Evolutionary conservation across 257 asterid genomes (phyloP), one percentile per base, ranked within the genome.

Genomic region (Leptodermis oblonga): DNA sequence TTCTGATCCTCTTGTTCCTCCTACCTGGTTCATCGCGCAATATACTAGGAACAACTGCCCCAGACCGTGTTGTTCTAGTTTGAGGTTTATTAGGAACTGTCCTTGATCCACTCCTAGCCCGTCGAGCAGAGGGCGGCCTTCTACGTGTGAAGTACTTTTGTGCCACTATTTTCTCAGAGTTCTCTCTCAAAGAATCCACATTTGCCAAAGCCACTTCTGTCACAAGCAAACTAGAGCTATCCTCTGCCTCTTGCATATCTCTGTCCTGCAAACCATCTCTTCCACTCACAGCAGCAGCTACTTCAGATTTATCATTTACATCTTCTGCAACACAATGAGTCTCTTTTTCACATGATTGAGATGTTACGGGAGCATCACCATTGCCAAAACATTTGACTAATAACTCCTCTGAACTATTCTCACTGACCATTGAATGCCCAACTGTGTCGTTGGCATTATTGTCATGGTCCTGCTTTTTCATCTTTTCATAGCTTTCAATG

Each of bases 401-500:
- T 70, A 85, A 71, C 56, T 84, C 90, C 46, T 69, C 83, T 4
- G 80, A 77, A 55, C 70, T 78, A 71, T 79, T 82, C 72, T 67
- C 85, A 42, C 69, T 73, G 74, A 69, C 77, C 69, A 67, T 54
- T 70, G 67, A 66, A 46, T 78, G 71, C 74, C 82, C 85, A 69
- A 77, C 79, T 11, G 78, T 68, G 64, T 71, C 78, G 58, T 71
- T 79, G 34, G 46, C 72, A 62, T 71, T 52, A 80, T 76, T 69
- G 74, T 31, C 73, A 43, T 76, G 89, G 55, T 80, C 86, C 79
- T 76, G 85, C 65, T 73, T 79, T 86, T 81, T 92, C 82, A 81
- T 68, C 71, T 90, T 83, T 77, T 90, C 98, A 58, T 77, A 90
- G 84, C 92, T 76, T 63, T 79, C 86, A 55, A 88, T 84, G 59